Evolutionary conservation across 1,139 yeast genomes (phyloP).

Genomic region (Yamadazyma dendronema): DNA sequence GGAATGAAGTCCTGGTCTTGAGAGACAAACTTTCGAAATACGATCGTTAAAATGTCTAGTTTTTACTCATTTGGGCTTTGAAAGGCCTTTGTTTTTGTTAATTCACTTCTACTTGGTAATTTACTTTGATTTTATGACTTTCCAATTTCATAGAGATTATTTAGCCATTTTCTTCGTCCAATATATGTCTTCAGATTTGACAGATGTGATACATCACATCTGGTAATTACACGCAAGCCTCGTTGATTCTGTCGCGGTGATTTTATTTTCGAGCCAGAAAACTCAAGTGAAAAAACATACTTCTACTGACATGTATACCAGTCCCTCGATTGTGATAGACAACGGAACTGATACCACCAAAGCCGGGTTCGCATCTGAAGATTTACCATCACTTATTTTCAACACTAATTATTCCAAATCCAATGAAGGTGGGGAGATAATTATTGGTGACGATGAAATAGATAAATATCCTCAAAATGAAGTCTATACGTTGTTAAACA

Average conservation of each 20-base stretch:
- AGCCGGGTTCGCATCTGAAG: constrained; percentile 70
- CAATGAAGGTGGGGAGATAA: constrained; percentile 23
- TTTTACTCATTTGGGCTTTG: not conserved
- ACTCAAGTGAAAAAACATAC: not conserved
- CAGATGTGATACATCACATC: not conserved
- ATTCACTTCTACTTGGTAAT: too few relatives aligned
- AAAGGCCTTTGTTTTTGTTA: too few relatives aligned
- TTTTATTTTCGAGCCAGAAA: not conserved
- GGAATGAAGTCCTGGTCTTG: constrained; percentile 20
- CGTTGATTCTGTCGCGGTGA: not conserved
- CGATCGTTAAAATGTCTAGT: constrained; percentile 2
- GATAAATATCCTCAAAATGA: constrained; percentile 44
- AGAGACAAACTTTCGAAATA: constrained; percentile 11
- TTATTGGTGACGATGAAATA: constrained; percentile 53
- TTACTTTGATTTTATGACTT: not conserved
- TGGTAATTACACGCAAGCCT: not conserved
- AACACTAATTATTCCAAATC: constrained; percentile 54
- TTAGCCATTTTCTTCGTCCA: not conserved
- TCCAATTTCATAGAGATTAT: too few relatives aligned
- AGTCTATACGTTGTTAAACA: constrained; percentile 60
- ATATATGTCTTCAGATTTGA: not conserved
- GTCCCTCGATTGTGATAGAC: constrained; percentile 62
- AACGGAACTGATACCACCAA: constrained; percentile 64
- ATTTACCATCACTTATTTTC: constrained; percentile 58
- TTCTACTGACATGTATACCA: constrained; percentile 6